A percentile compares a stretch with the other conserved stretches of the same genome.
phyloP scores from a whole-genome alignment of 2,329 filamentous ascomycete genomes.

The Epichloe scottii region DNA sequence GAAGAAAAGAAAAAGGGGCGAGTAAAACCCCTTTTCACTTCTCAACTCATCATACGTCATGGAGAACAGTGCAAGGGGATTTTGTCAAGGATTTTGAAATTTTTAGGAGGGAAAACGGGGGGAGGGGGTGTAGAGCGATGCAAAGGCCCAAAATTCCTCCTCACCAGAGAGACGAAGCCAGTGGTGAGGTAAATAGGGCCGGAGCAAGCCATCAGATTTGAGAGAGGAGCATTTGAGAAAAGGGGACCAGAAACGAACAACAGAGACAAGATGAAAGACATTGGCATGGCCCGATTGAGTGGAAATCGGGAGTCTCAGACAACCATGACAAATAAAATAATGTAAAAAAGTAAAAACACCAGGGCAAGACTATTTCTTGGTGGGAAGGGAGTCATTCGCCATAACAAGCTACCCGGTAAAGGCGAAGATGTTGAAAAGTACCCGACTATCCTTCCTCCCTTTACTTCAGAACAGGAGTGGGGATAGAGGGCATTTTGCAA shows the following conservation, averaged over 20 bases:
- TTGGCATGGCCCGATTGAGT: conserved; percentile 11
- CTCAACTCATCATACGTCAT: too few species aligned
- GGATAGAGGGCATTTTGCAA: background rate
- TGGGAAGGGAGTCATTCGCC: conserved; percentile 1
- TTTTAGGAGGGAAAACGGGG: too few species aligned
- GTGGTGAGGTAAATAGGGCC: too few species aligned
- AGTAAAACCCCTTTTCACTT: too few species aligned
- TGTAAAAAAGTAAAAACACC: background rate
- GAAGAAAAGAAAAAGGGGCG: too few species aligned
- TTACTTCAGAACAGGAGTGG: background rate
- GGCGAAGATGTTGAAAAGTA: background rate
- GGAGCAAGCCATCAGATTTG: too few species aligned
- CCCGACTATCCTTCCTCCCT: background rate
- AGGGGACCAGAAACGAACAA: background rate
- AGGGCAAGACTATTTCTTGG: background rate
- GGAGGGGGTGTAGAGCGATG: too few species aligned
- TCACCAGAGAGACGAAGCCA: too few species aligned
- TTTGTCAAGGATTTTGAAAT: too few species aligned
- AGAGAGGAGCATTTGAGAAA: too few species aligned
- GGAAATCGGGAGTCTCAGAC: conserved; percentile 9
- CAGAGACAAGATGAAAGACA: background rate
- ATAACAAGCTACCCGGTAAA: background rate
- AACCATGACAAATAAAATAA: background rate
- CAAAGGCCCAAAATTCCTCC: too few species aligned
- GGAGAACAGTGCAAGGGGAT: too few species aligned